phyloP scores from a whole-genome alignment of 805 yeast species.

The Metschnikowia lachancei region DNA sequence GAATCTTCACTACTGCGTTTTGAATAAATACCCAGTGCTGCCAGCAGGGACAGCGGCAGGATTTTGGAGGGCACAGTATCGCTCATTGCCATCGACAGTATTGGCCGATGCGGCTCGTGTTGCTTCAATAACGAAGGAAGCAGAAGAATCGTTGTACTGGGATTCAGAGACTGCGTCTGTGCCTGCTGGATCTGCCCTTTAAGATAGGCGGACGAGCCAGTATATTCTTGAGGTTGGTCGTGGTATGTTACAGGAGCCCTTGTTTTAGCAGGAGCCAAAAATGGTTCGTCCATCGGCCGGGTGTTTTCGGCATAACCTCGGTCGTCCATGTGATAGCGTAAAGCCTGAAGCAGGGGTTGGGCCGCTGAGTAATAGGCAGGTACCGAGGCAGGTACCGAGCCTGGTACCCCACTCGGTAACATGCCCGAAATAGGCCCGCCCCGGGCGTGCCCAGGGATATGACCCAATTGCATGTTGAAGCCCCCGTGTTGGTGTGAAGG shows the following conservation, averaged over 20 bases:
- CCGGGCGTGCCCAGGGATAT: neutral
- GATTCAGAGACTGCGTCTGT: neutral
- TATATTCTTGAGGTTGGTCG: conserved; percentile 1
- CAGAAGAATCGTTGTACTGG: neutral
- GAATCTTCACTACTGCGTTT: neutral
- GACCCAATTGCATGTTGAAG: conserved; percentile 3
- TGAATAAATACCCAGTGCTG: neutral
- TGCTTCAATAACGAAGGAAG: conserved; percentile 3
- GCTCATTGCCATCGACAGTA: neutral
- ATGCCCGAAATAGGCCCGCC: neutral
- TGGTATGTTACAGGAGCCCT: neutral
- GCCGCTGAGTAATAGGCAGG: neutral
- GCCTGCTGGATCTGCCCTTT: neutral
- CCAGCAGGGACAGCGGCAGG: neutral
- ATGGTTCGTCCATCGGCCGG: neutral
- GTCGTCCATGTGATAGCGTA: conserved; percentile 4
- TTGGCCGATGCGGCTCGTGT: neutral
- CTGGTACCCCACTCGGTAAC: no score
- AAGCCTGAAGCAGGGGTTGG: neutral
- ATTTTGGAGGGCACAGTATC: neutral
- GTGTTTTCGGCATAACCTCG: neutral
- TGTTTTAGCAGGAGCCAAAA: neutral
- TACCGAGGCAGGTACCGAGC: no score
- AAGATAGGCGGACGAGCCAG: neutral
- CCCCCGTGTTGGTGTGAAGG: conserved; percentile 1